Base-by-base conservation (phyloP, 2,329 filamentous ascomycete genomes). In the Aspergillus pseudonomiae region DNA sequence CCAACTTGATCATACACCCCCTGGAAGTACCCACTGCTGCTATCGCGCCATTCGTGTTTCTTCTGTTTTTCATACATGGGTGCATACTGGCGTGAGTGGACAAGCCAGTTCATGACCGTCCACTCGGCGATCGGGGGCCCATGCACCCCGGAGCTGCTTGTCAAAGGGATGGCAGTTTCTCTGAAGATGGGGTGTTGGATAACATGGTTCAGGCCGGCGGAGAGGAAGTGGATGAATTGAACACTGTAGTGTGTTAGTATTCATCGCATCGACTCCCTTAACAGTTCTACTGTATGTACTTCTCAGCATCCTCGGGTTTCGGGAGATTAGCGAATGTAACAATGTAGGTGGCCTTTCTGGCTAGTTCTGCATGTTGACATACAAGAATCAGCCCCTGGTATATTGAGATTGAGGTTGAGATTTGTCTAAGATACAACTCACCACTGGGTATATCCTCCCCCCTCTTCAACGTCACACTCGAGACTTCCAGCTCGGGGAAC, bases 71-170 rank as follows among this genome's bases (percentile, higher is more conserved):
- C 82, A 57, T 88, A 82, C n/a, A 86, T 73, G 36, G 76, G 57
- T 50, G 82, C 80, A 72, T 86, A 87, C 30, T 82, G 78, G 64
- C 87, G 85, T n/a, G 80, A 83, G 28, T 84, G 79, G n/a, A 84
- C 80, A 2, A 90, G 77, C 60, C 84, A 83, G 68, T 88, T 89
- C 82, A 89, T 81, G 32, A 89, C 75, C 14, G 88, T 84, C 88
- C 88, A 91, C 78, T 90, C 88, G 0, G 87, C 82, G 57, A 90
- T 90, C 62, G 88, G 86, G 0, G 88, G 88, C 1, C 86, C 86
- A 70, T 88, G 86, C 54, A 88, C 83, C 28, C 86, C 80, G 5
- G 82, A 84, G 39, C 81, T 82, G 4, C 83, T 87, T 4, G 84
- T 84, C 61, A 89, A 78, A 0, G 83, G 79, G 57, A 88, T 83